Conservation (phyloP, 192 early-diverging fungal species). For the Umbelopsis vinacea region DNA sequence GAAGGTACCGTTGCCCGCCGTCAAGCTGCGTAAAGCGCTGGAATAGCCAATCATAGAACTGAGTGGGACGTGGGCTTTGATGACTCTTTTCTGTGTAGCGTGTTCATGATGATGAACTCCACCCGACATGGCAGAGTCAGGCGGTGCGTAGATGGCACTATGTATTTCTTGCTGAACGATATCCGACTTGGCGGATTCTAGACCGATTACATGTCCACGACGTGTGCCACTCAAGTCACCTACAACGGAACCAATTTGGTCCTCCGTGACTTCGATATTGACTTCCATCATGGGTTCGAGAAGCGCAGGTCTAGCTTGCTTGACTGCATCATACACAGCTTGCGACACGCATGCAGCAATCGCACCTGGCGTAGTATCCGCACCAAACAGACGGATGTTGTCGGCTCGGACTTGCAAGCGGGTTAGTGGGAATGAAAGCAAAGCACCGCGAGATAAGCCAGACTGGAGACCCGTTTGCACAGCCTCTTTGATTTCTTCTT, state of each 20-base stretch:
- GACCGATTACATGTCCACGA: slow-evolving; percentile 68
- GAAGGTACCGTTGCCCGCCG: slow-evolving; percentile 84
- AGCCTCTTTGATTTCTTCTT: slow-evolving; percentile 47
- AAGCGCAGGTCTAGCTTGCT: slow-evolving; percentile 45
- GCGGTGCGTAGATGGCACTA: slow-evolving; percentile 52
- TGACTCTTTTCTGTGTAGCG: slow-evolving; percentile 41
- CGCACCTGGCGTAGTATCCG: slow-evolving; percentile 60
- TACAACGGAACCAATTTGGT: slow-evolving; percentile 76
- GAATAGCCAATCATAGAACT: slow-evolving; percentile 87
- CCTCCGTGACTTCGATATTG: slow-evolving; percentile 66
- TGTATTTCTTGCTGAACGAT: slow-evolving; percentile 41
- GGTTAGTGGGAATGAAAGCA: slow-evolving; percentile 80
- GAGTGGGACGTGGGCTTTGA: slow-evolving; percentile 76
- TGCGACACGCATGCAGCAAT: slow-evolving; percentile 68
- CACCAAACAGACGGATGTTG: slow-evolving; percentile 58
- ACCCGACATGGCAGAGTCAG: slow-evolving; percentile 35
- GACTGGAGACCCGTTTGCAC: slow-evolving; percentile 68
- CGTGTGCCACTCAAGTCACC: slow-evolving; percentile 82
- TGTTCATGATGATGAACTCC: slow-evolving; percentile 27
- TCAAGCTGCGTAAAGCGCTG: slow-evolving; percentile 78
- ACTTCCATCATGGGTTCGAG: slow-evolving; percentile 89
- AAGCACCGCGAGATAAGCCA: slow-evolving; percentile 73
- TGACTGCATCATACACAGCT: slow-evolving; percentile 62
- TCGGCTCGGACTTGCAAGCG: slow-evolving; percentile 59
- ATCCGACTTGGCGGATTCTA: slow-evolving; percentile 50